Evolutionary conservation across 768 basidiomycete genomes (phyloP).

Genomic region (Amanita polypyramis): DNA sequence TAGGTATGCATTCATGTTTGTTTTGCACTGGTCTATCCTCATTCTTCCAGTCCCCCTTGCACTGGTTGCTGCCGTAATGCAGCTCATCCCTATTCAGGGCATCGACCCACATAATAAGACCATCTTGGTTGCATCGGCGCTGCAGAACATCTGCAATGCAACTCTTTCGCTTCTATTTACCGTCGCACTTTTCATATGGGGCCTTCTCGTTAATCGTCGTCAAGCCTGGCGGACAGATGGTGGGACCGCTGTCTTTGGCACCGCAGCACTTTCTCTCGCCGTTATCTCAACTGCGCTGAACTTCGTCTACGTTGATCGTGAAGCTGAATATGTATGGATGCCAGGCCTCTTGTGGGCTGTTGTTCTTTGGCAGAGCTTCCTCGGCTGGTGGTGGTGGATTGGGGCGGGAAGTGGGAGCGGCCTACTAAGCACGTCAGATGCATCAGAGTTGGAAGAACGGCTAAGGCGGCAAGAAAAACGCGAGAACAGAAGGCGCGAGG

Average conservation of each 20-base stretch:
- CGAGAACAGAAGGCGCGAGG: constrained; percentile 33
- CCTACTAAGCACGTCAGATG: constrained; percentile 34
- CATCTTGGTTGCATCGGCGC: constrained; percentile 52
- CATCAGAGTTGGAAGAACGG: constrained; percentile 56
- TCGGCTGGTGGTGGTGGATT: constrained; percentile 99
- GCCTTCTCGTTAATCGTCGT: constrained; percentile 76
- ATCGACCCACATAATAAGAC: constrained; percentile 17
- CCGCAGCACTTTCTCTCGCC: constrained; percentile 75
- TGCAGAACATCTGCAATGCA: constrained; percentile 92
- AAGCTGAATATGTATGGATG: constrained; percentile 88
- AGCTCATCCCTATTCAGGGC: constrained; percentile 62
- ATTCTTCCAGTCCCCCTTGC: constrained; percentile 62
- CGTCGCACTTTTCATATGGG: constrained; percentile 84
- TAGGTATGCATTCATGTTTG: constrained; percentile 41
- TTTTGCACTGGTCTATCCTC: neutral
- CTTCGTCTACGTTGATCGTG: constrained; percentile 74
- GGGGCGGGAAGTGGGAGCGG: constrained; percentile 77
- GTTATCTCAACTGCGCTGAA: constrained; percentile 76
- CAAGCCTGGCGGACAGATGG: constrained; percentile 97
- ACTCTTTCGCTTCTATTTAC: constrained; percentile 95
- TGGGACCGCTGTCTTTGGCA: constrained; percentile 90
- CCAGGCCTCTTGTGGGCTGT: constrained; percentile 84
- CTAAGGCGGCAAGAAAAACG: constrained; percentile 44
- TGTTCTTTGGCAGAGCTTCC: constrained; percentile 93
- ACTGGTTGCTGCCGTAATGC: constrained; percentile 72